Evolutionary conservation across 140 eudicot species (phyloP).

Genomic region (Erigeron philadelphicus): DNA sequence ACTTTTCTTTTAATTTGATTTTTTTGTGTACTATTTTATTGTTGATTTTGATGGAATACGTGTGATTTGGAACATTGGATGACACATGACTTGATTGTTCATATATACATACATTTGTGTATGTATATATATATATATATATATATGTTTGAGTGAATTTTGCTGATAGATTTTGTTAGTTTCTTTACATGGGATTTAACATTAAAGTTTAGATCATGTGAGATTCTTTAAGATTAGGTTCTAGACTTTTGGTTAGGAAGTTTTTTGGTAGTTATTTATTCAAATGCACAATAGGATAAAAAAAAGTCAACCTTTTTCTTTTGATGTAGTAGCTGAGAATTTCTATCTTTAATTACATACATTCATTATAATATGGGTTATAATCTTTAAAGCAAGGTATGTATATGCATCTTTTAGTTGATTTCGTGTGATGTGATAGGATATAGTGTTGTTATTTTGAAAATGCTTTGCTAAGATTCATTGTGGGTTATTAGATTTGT

Average conservation of each 20-base stretch:
- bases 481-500: not conserved
- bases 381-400: not conserved
- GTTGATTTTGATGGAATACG: not conserved
- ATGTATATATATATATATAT: too few species aligned
- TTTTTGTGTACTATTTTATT: not conserved
- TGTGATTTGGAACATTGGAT: constrained; percentile 8
- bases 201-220: constrained; percentile 24
- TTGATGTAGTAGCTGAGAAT: not conserved
- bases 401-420: constrained; percentile 16
- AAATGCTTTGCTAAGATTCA: not conserved
- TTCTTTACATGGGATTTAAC: constrained; percentile 13
- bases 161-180: constrained; percentile 14
- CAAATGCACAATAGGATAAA: constrained; percentile 1
- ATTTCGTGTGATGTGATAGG: not conserved
- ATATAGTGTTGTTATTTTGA: not conserved
- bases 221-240: constrained; percentile 19
- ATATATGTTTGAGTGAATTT: constrained; percentile 8
- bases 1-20: not conserved
- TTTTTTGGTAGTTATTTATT: not conserved
- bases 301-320: constrained; percentile 14
- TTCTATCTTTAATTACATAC: too few species aligned
- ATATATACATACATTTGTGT: not conserved
- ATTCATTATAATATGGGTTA: not conserved
- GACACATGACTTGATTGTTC: too few species aligned
- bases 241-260: not conserved